Percentiles rank a stretch among this genome's conserved stretches.
phyloP scores from a whole-genome alignment of 768 basidiomycete genomes.

The Tricholoma saponaceum region DNA sequence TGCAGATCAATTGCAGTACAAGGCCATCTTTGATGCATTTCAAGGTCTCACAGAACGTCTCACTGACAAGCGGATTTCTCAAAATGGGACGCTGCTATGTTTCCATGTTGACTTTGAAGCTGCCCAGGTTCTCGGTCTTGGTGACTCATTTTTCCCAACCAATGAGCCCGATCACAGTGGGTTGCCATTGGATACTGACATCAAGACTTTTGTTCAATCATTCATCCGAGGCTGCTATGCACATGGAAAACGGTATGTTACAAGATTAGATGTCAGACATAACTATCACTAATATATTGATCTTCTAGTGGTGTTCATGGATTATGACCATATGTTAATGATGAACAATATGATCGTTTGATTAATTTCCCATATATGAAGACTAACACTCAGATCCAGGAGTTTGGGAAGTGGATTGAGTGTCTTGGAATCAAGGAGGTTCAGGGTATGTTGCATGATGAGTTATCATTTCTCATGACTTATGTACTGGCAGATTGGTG shows the following conservation, averaged over 20 bases:
- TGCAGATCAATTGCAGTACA: constrained; percentile 11
- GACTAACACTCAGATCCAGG: constrained; percentile 3
- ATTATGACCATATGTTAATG: constrained; percentile 6
- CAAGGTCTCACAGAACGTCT: constrained; percentile 9
- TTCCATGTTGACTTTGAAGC: constrained; percentile 15
- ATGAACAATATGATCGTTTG: constrained; percentile 7
- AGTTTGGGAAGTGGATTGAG: constrained; percentile 3
- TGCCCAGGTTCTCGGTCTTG: constrained; percentile 14
- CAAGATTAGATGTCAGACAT: background rate
- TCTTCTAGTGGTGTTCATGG: constrained; percentile 6
- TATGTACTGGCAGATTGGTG: constrained; percentile 15
- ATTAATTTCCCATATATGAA: constrained; percentile 14
- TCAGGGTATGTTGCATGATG: constrained; percentile 5
- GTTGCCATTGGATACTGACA: constrained; percentile 7
- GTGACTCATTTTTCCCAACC: constrained; percentile 12
- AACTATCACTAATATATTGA: background rate
- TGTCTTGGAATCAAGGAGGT: constrained; percentile 6
- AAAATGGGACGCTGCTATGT: constrained; percentile 8
- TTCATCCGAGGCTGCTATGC: constrained; percentile 11
- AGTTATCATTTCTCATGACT: background rate
- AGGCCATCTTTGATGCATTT: constrained; percentile 15
- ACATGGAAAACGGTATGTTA: constrained; percentile 8
- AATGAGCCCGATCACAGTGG: constrained; percentile 15
- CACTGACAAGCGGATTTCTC: constrained; percentile 11
- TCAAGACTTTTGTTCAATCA: constrained; percentile 9